Percentiles rank a stretch among this genome's conserved stretches.
phyloP scores from a whole-genome alignment of 352 stramenopile genomes.

The Globisporangium sylvaticum region DNA sequence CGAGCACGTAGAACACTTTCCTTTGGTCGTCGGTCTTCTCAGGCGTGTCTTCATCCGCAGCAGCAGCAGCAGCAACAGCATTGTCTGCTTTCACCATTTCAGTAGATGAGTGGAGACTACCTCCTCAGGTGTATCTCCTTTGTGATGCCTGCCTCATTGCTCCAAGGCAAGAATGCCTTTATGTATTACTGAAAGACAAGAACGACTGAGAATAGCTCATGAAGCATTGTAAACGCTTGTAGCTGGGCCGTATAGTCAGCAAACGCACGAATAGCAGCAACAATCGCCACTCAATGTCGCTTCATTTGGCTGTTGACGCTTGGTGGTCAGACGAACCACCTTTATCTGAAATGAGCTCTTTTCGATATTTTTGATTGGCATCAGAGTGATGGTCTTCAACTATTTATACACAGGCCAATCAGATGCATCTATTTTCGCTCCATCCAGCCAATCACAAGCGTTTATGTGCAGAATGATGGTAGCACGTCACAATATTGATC shows the following conservation, averaged over 20 bases:
- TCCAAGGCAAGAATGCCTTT: neutral
- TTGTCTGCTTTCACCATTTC: neutral
- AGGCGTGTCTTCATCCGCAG: neutral
- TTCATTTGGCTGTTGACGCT: neutral
- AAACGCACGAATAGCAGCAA: neutral
- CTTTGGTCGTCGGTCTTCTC: conserved; percentile 17
- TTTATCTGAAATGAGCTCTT: neutral
- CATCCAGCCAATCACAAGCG: neutral
- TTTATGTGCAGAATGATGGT: neutral
- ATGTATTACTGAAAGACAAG: neutral
- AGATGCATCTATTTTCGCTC: neutral
- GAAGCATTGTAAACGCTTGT: neutral
- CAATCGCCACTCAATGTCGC: neutral
- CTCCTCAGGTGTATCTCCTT: neutral
- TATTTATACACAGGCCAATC: neutral
- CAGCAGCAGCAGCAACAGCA: neutral
- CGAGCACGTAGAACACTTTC: conserved; percentile 39
- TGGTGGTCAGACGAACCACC: neutral
- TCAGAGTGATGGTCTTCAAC: neutral
- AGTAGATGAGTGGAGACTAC: neutral
- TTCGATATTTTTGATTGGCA: neutral
- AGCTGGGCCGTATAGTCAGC: neutral
- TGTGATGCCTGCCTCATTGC: neutral
- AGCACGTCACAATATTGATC: neutral
- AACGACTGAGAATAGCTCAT: neutral